These are phyloP conservation scores for Lactarius vividus DNA, from an alignment of 768 basidiomycete genomes.

Conservation along the genomic window DNA sequence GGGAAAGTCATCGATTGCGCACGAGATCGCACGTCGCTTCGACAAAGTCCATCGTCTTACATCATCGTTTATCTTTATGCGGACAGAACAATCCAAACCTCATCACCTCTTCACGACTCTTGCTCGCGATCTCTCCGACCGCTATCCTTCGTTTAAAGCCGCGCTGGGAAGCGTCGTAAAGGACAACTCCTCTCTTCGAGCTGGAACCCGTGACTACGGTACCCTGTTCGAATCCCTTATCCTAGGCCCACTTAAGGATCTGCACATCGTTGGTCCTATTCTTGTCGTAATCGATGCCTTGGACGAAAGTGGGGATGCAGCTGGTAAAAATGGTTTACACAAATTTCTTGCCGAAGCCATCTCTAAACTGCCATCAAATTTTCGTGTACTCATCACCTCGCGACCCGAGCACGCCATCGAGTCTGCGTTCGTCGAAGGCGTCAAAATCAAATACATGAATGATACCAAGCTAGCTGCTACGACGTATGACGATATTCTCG, in stretches of 20 bases:
- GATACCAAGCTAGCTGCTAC: not conserved
- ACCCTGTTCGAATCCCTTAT: conserved; percentile 1
- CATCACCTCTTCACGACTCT: conserved; percentile 3
- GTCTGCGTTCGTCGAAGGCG: not conserved
- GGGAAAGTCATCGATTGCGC: too few relatives aligned
- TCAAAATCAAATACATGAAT: not conserved
- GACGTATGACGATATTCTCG: not conserved
- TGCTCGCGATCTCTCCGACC: not conserved
- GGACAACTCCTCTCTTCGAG: not conserved
- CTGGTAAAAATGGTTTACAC: not conserved
- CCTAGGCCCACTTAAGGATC: not conserved
- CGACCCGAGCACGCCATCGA: not conserved
- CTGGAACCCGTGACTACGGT: not conserved
- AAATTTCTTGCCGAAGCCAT: not conserved
- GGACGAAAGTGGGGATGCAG: not conserved
- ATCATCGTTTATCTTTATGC: not conserved
- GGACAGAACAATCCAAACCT: not conserved
- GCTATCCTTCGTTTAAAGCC: not conserved
- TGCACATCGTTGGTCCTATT: not conserved
- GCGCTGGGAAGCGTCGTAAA: not conserved
- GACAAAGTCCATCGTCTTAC: not conserved
- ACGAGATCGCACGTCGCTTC: not conserved
- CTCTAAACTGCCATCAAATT: not conserved
- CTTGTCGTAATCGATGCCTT: conserved; percentile 2
- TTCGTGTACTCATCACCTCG: not conserved